These are phyloP conservation scores for Penicillium canescens DNA, from an alignment of 495 filamentous ascomycete genomes.

Conservation along the genomic window DNA sequence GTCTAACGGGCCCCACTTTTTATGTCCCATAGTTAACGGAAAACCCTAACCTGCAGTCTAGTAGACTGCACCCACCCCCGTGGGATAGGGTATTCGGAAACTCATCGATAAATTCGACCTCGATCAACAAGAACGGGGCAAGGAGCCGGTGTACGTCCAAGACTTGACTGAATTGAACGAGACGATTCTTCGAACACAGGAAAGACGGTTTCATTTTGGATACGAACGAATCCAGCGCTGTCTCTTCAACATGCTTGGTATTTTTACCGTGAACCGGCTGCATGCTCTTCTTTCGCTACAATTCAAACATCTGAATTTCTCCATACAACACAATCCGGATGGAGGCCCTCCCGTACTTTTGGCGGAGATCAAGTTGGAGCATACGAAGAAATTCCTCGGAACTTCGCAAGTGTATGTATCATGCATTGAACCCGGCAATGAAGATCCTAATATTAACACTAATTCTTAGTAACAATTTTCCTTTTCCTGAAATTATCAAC, in stretches of 20 bases:
- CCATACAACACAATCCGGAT: slow-evolving; percentile 20
- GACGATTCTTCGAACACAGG: slow-evolving; percentile 21
- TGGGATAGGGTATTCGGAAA: slow-evolving; percentile 11
- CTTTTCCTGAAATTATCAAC: slow-evolving; percentile 27
- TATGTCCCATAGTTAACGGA: too few relatives aligned
- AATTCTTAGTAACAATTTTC: slow-evolving; percentile 23
- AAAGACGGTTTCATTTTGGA: slow-evolving; percentile 25
- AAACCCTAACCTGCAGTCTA: too few relatives aligned
- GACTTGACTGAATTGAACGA: slow-evolving; percentile 25
- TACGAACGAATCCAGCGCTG: slow-evolving; percentile 20
- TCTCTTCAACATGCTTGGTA: slow-evolving; percentile 20
- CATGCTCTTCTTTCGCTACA: slow-evolving; percentile 20
- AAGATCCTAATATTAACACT: slow-evolving; percentile 3
- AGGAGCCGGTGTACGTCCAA: slow-evolving; percentile 24
- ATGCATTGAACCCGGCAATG: neutral
- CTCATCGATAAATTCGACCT: slow-evolving; percentile 22
- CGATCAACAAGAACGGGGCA: too few relatives aligned
- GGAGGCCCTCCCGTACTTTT: slow-evolving; percentile 22
- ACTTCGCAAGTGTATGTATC: slow-evolving; percentile 17
- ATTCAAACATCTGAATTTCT: slow-evolving; percentile 20
- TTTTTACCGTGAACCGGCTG: slow-evolving; percentile 23
- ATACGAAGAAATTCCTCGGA: slow-evolving; percentile 23
- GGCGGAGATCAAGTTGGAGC: slow-evolving; percentile 18
- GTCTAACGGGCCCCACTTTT: too few relatives aligned
- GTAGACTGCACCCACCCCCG: too few relatives aligned